Percentiles rank a stretch among this genome's conserved stretches.
These are phyloP conservation scores for Tolypocladium nubicola DNA, from an alignment of 2,329 filamentous ascomycete genomes.

Conservation along the genomic window DNA sequence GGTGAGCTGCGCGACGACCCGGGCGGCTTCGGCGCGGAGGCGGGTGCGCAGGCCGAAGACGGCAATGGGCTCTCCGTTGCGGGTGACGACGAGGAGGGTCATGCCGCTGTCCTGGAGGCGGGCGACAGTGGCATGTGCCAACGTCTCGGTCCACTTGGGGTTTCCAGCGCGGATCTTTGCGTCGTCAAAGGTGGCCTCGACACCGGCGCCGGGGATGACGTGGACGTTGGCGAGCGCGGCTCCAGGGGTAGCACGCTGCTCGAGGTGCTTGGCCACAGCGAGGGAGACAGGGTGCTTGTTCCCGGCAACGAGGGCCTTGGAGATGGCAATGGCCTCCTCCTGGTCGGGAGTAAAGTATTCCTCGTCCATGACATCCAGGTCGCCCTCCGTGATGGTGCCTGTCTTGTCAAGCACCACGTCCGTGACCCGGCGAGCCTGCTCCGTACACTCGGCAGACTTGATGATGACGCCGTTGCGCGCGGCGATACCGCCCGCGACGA, in stretches of 20 bases:
- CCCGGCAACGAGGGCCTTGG: constrained; percentile 20
- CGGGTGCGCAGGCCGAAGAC: constrained; percentile 36
- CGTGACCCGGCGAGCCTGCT: constrained; percentile 38
- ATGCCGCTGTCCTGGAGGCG: constrained; percentile 10
- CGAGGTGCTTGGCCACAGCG: constrained; percentile 31
- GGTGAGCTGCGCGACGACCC: constrained; percentile 33
- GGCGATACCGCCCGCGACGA: constrained; percentile 48
- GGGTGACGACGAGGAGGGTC: constrained; percentile 17
- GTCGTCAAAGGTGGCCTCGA: constrained; percentile 24
- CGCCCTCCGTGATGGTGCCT: constrained; percentile 46
- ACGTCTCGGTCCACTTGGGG: constrained; percentile 28
- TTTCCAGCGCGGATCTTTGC: constrained; percentile 30
- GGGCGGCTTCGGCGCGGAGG: constrained; percentile 25
- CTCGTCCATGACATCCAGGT: constrained; percentile 17
- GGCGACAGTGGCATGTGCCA: constrained; percentile 8
- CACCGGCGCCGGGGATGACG: constrained; percentile 26
- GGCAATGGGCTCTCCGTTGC: constrained; percentile 21
- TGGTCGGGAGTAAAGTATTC: constrained; percentile 10
- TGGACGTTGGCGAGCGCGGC: constrained; percentile 15
- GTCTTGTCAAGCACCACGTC: constrained; percentile 57
- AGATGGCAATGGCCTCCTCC: constrained; percentile 13
- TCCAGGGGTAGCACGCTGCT: constrained; percentile 3
- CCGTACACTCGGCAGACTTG: constrained; percentile 42
- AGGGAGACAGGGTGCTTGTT: constrained; percentile 40
- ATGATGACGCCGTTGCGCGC: constrained; percentile 48